Evolutionary conservation across 83 land plant genomes (phyloP).

Genomic region (Diphasiastrum complanatum): DNA sequence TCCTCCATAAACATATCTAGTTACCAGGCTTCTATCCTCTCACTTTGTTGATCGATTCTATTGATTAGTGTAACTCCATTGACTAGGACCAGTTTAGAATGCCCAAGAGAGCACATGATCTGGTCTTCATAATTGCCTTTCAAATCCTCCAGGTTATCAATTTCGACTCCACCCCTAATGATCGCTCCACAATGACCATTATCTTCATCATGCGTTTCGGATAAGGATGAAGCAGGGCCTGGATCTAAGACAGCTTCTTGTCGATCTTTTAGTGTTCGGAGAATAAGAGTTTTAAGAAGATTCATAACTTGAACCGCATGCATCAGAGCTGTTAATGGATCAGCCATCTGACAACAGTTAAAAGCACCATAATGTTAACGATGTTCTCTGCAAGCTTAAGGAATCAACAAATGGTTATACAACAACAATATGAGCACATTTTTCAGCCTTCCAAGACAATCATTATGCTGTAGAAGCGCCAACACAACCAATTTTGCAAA

Average conservation of each 20-base stretch:
- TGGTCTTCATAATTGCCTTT: neutral
- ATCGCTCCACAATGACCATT: slow-evolving; percentile 12
- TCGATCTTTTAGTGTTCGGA: neutral
- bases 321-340: neutral
- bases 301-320: neutral
- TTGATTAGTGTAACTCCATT: neutral
- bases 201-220: neutral
- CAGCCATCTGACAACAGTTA: neutral
- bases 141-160: neutral
- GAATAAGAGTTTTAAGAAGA: neutral
- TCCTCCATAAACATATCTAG: neutral
- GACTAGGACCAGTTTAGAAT: neutral
- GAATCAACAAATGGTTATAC: too few relatives aligned
- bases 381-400: too few relatives aligned
- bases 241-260: neutral
- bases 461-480: too few relatives aligned
- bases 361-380: too few relatives aligned
- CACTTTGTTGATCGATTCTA: neutral
- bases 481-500: too few relatives aligned
- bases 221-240: neutral
- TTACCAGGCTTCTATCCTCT: slow-evolving; percentile 4
- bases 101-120: neutral
- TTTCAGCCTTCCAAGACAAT: too few relatives aligned
- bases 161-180: neutral
- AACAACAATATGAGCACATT: too few relatives aligned